A percentile compares a stretch with the other conserved stretches of the same genome.
phyloP scores from a whole-genome alignment of 2,329 filamentous ascomycete genomes.

The Verticillium klebahnii region DNA sequence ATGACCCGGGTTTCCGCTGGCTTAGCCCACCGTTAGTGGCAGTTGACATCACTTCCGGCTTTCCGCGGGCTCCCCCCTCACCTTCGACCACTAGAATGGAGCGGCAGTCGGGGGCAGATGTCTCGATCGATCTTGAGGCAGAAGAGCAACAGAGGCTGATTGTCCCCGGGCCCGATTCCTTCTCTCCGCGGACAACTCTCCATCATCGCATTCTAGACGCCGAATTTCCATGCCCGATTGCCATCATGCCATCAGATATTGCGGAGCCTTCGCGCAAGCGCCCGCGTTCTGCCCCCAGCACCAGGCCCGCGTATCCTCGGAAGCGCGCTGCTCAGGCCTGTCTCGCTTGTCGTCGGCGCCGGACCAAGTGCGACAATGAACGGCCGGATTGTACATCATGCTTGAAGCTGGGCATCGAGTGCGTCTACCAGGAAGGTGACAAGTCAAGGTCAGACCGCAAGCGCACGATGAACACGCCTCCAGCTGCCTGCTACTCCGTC shows the following conservation, averaged over 20 bases:
- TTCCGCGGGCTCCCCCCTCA: no score
- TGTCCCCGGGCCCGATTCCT: not conserved
- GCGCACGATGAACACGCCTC: no score
- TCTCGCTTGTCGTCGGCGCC: constrained; percentile 2
- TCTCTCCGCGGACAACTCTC: not conserved
- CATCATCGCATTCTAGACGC: not conserved
- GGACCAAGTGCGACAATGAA: constrained; percentile 4
- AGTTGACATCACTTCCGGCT: no score
- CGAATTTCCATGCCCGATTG: not conserved
- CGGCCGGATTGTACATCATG: not conserved
- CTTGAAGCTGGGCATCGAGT: constrained; percentile 1
- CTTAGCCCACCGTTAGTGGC: no score
- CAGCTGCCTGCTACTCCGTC: no score
- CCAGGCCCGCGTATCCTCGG: constrained; percentile 4
- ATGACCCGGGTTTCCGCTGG: no score
- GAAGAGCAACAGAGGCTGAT: not conserved
- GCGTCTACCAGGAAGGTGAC: constrained; percentile 4
- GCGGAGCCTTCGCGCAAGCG: not conserved
- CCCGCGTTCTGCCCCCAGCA: not conserved
- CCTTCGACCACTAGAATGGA: no score
- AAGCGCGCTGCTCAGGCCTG: constrained; percentile 4
- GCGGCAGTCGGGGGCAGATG: no score
- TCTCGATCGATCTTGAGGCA: not conserved
- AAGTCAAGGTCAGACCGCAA: not conserved
- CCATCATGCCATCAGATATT: not conserved